Evolutionary conservation across 345 rosid genomes (phyloP).

Genomic region (Eucalyptus viminalis): DNA sequence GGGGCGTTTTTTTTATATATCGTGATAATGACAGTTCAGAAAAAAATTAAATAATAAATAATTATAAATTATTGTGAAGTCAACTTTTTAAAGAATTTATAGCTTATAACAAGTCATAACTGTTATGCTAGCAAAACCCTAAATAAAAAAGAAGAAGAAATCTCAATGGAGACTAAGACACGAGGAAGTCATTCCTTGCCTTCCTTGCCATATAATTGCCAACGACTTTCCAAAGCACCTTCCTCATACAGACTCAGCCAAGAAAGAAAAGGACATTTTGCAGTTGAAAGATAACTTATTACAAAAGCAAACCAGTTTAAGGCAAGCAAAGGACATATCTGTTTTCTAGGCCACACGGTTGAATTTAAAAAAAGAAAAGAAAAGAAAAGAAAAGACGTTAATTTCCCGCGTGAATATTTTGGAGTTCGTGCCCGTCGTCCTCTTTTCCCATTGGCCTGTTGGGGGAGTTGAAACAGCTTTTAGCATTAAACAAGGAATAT

Average conservation of each 20-base stretch:
- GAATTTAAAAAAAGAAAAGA: too few relatives aligned
- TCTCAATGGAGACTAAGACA: neutral
- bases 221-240: neutral
- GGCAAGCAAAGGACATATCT: neutral
- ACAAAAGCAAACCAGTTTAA: too few relatives aligned
- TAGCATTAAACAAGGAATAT: neutral
- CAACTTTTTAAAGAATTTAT: fast-evolving
- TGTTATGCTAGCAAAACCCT: fast-evolving
- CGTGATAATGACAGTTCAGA: fast-evolving
- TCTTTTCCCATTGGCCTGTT: neutral
- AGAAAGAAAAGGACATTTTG: neutral
- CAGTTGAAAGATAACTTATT: neutral
- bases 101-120: fast-evolving
- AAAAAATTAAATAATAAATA: too few relatives aligned
- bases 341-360: too few relatives aligned
- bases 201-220: neutral
- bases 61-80: too few relatives aligned
- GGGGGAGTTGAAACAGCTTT: neutral
- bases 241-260: neutral
- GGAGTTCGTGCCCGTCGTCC: fast-evolving
- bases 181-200: neutral
- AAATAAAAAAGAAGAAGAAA: too few relatives aligned
- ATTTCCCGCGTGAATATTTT: neutral
- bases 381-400: neutral
- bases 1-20: fast-evolving